A percentile compares a stretch with the other conserved stretches of the same genome.
Conservation (phyloP, 2,329 filamentous ascomycete genomes). For the Talaromyces sp. region DNA sequence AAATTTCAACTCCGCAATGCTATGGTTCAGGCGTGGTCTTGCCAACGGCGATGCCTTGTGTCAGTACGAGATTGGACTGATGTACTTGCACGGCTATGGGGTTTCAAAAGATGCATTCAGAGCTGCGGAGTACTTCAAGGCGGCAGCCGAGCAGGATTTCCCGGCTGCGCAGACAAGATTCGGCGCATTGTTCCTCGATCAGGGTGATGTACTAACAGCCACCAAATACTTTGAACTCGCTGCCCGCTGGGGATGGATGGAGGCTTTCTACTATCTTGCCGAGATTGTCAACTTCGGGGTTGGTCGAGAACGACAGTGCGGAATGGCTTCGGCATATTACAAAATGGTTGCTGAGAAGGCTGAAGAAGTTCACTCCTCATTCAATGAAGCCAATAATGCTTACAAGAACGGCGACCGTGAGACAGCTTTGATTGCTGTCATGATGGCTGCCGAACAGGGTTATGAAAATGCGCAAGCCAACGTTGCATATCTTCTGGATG, state of each 20-base stretch:
- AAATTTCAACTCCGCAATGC: constrained; percentile 69
- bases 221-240: constrained; percentile 86
- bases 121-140: constrained; percentile 72
- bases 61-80: constrained; percentile 77
- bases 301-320: constrained; percentile 74
- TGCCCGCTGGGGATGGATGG: constrained; percentile 75
- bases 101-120: constrained; percentile 64
- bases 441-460: constrained; percentile 88
- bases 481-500: constrained; percentile 80
- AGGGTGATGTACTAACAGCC: constrained; percentile 76
- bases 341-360: constrained; percentile 72
- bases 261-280: constrained; percentile 87
- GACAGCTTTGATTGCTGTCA: constrained; percentile 72
- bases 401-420: constrained; percentile 76
- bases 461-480: constrained; percentile 89
- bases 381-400: constrained; percentile 76
- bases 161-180: constrained; percentile 77
- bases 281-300: constrained; percentile 80
- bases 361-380: constrained; percentile 70
- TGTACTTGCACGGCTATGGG: constrained; percentile 76
- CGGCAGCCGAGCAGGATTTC: constrained; percentile 76
- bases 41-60: constrained; percentile 74
- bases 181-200: constrained; percentile 79
- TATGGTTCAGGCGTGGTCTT: constrained; percentile 80
- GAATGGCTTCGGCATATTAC: constrained; percentile 75